Evolutionary conservation across 164 flowering plant genomes (phyloP).

Genomic region (Vitis rupestris): DNA sequence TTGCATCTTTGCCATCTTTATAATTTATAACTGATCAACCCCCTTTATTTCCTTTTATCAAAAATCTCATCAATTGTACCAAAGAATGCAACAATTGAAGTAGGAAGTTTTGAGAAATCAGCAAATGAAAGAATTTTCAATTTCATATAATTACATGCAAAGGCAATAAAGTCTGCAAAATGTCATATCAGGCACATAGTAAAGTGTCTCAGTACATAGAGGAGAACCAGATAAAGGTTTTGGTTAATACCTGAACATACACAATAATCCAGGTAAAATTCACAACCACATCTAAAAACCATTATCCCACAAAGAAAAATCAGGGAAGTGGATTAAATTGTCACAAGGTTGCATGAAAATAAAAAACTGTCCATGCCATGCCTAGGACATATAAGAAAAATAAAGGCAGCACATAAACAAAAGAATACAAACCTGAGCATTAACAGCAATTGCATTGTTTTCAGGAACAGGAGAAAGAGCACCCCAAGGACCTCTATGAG

Average conservation of each 20-base stretch:
- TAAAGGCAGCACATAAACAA: not conserved
- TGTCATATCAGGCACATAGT: too few species aligned
- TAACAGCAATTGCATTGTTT: constrained; percentile 86
- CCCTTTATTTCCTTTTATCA: too few species aligned
- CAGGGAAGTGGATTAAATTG: not conserved
- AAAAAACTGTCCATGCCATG: not conserved
- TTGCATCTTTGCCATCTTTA: too few species aligned
- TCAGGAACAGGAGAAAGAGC: constrained; percentile 95
- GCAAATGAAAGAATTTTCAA: too few species aligned
- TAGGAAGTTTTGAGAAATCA: too few species aligned
- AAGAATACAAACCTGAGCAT: constrained; percentile 54
- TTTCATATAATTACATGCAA: too few species aligned
- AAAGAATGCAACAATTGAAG: too few species aligned
- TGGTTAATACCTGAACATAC: not conserved
- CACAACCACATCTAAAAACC: not conserved
- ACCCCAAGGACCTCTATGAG: constrained; percentile 94
- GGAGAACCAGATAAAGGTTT: not conserved
- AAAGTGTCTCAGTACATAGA: too few species aligned
- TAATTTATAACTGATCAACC: too few species aligned
- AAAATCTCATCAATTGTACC: too few species aligned
- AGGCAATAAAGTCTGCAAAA: too few species aligned
- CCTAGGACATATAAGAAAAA: not conserved
- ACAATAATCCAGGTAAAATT: not conserved
- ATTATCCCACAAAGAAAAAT: not conserved
- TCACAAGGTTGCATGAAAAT: not conserved